These are phyloP conservation scores for Millerozyma acaciae DNA, from an alignment of 805 yeast genomes.

Conservation along the genomic window DNA sequence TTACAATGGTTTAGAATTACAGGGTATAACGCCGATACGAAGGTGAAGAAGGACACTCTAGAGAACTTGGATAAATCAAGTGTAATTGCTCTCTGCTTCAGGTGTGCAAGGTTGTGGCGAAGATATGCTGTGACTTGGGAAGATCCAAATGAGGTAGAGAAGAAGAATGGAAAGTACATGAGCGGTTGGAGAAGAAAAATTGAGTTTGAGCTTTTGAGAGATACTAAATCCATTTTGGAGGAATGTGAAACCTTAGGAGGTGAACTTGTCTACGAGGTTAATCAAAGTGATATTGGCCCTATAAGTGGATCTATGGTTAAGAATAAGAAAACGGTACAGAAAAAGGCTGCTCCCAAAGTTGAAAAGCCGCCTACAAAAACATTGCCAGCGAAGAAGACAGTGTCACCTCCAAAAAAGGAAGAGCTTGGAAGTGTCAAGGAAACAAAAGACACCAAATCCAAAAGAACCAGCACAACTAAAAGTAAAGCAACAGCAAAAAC, in stretches of 20 bases:
- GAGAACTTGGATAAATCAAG: constrained; percentile 17
- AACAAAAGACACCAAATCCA: background rate
- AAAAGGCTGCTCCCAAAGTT: background rate
- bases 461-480: background rate
- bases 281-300: constrained; percentile 1
- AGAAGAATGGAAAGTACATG: constrained; percentile 41
- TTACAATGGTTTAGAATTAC: constrained; percentile 69
- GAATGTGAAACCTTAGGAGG: constrained; percentile 41
- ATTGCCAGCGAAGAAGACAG: constrained; percentile 1
- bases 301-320: background rate
- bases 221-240: constrained; percentile 50
- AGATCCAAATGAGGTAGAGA: constrained; percentile 63
- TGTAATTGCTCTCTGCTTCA: constrained; percentile 64
- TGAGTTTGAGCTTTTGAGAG: constrained; percentile 66
- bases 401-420: constrained; percentile 1
- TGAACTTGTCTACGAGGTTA: constrained; percentile 16
- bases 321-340: background rate
- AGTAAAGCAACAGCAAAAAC: background rate
- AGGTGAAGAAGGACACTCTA: constrained; percentile 25
- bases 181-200: constrained; percentile 56
- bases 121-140: constrained; percentile 87
- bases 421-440: background rate
- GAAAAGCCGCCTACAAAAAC: background rate
- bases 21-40: constrained; percentile 45
- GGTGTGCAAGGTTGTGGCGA: constrained; percentile 92